Percentiles rank a stretch among this genome's conserved stretches.
phyloP scores from a whole-genome alignment of 2,329 filamentous ascomycete genomes.

The Fusarium tuaranense region DNA sequence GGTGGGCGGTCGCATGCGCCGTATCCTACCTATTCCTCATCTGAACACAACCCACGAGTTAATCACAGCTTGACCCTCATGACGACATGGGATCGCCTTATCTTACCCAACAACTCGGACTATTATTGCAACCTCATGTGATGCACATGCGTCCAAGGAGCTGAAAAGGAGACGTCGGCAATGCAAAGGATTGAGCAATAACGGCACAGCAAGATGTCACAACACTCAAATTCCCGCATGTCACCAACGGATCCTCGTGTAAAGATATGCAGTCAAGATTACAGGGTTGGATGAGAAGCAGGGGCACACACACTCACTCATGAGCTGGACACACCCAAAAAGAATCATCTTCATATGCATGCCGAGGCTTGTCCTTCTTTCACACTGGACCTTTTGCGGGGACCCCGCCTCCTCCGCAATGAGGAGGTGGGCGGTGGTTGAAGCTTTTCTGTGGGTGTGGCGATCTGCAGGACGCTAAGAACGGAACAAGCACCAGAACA shows the following conservation, averaged over 20 bases:
- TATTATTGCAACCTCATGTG: not conserved
- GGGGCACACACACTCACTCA: not conserved
- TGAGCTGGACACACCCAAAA: not conserved
- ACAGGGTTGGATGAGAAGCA: not conserved
- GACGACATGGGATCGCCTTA: not conserved
- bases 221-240: conserved; percentile 4
- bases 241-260: not conserved
- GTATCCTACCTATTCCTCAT: conserved; percentile 20
- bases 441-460: not conserved
- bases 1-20: not conserved
- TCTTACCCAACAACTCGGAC: not conserved
- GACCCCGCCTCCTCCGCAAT: conserved; percentile 1
- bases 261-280: not conserved
- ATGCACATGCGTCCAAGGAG: not conserved
- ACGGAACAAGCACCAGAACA: conserved; percentile 31
- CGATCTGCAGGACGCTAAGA: conserved; percentile 8
- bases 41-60: conserved; percentile 14
- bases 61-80: not conserved
- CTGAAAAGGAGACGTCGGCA: not conserved
- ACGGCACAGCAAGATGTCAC: conserved; percentile 7
- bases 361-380: conserved; percentile 35
- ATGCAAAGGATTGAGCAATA: not conserved
- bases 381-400: conserved; percentile 28
- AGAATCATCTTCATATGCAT: conserved; percentile 41
- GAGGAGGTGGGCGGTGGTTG: not conserved